Evolutionary conservation across 441 rosid species (phyloP).

Genomic region (Bruguiera hainesii): DNA sequence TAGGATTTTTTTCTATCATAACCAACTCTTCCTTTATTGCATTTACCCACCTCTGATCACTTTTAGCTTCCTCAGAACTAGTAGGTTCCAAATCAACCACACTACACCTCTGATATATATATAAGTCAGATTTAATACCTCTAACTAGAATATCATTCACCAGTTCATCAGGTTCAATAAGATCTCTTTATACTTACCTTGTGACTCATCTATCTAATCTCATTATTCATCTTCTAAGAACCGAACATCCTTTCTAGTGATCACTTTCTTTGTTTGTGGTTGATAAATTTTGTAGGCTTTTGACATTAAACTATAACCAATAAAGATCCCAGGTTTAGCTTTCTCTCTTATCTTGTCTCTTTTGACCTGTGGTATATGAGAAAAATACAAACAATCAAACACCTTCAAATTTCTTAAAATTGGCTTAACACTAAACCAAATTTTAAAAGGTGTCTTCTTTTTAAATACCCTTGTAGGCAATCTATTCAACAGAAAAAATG

Average conservation of each 20-base stretch:
- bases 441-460: not conserved
- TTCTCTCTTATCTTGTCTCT: not conserved
- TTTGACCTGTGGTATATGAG: not conserved
- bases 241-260: not conserved
- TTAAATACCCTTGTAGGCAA: not conserved
- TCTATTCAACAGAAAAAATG: not conserved
- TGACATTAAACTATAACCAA: not conserved
- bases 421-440: not conserved
- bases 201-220: not conserved
- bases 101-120: not conserved
- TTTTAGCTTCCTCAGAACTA: not conserved
- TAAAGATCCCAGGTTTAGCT: not conserved
- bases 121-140: not conserved
- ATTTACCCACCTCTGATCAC: not conserved
- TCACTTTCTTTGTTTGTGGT: not conserved
- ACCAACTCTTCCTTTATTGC: not conserved
- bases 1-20: not conserved
- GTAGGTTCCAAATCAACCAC: not conserved
- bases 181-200: not conserved
- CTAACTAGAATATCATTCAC: rapidly evolving
- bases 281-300: not conserved
- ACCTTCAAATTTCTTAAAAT: not conserved
- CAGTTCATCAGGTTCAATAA: rapidly evolving
- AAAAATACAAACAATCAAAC: not conserved
- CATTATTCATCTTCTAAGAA: no score